These are phyloP conservation scores for Phytopythium cucurbitacearum DNA, from an alignment of 352 stramenopile genomes.

Conservation along the genomic window DNA sequence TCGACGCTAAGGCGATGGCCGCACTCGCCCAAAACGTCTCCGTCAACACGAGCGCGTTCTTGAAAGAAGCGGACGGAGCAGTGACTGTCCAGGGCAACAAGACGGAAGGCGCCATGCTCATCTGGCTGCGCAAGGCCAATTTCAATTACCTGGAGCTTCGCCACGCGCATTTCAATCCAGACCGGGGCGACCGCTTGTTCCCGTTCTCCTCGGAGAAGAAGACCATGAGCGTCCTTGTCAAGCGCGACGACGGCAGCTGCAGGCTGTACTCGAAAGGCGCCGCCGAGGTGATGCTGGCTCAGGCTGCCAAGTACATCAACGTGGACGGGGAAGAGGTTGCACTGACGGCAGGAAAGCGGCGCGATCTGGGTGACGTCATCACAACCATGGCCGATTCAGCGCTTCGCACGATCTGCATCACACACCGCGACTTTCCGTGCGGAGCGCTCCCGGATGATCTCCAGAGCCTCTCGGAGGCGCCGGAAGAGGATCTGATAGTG, in stretches of 20 bases:
- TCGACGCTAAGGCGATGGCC: slow-evolving; percentile 33
- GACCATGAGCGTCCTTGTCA: slow-evolving; percentile 68
- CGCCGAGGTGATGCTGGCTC: slow-evolving; percentile 61
- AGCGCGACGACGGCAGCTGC: slow-evolving; percentile 21
- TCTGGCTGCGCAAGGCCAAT: slow-evolving; percentile 59
- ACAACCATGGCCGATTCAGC: slow-evolving; percentile 77
- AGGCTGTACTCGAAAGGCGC: slow-evolving; percentile 75
- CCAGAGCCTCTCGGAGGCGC: slow-evolving; percentile 41
- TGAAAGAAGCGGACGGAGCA: slow-evolving; percentile 37
- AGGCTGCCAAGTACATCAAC: slow-evolving; percentile 69
- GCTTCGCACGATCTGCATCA: slow-evolving; percentile 86
- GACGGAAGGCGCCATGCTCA: slow-evolving; percentile 76
- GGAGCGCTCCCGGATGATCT: slow-evolving; percentile 56
- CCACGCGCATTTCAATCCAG: slow-evolving; percentile 31
- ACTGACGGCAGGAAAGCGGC: slow-evolving; percentile 48
- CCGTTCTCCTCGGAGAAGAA: slow-evolving; percentile 84
- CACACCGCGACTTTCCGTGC: slow-evolving; percentile 66
- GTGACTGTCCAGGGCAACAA: slow-evolving; percentile 71
- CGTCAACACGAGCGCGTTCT: slow-evolving; percentile 73
- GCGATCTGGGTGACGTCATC: slow-evolving; percentile 73
- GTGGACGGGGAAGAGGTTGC: slow-evolving; percentile 37
- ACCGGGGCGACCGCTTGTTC: slow-evolving; percentile 60
- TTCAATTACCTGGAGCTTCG: slow-evolving; percentile 42
- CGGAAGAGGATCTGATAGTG: slow-evolving; percentile 77
- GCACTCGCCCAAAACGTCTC: slow-evolving; percentile 53